These are phyloP conservation scores for Globisporangium parvum DNA, from an alignment of 352 stramenopile genomes.

Conservation along the genomic window DNA sequence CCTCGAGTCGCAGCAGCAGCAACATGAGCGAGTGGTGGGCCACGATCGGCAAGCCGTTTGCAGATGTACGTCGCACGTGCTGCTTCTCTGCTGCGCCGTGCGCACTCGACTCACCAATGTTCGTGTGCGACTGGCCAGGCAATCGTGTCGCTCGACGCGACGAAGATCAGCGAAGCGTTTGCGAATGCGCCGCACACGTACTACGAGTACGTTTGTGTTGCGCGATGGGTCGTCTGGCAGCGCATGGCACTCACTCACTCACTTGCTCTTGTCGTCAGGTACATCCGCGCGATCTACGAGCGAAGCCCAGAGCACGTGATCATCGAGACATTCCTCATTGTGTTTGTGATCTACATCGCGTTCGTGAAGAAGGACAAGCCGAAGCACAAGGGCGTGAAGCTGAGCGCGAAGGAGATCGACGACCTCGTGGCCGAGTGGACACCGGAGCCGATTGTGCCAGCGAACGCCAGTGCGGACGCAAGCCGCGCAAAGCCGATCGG, in stretches of 20 bases:
- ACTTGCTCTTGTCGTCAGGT: constrained; percentile 16
- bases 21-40: constrained; percentile 78
- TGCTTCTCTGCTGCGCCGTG: constrained; percentile 1
- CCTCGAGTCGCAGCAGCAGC: not conserved
- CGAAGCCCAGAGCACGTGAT: constrained; percentile 92
- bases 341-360: constrained; percentile 94
- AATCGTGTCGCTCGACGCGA: constrained; percentile 48
- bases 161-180: constrained; percentile 57
- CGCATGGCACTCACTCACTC: constrained; percentile 3
- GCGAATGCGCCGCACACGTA: constrained; percentile 60
- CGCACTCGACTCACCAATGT: not conserved
- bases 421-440: constrained; percentile 88
- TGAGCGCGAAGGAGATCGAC: constrained; percentile 87
- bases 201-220: constrained; percentile 70
- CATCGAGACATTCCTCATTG: constrained; percentile 96
- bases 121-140: constrained; percentile 21
- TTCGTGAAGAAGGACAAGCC: constrained; percentile 82
- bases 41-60: constrained; percentile 70
- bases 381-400: constrained; percentile 46
- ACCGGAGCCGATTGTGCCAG: constrained; percentile 84
- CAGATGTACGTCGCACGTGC: constrained; percentile 31
- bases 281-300: constrained; percentile 79
- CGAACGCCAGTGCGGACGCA: constrained; percentile 21
- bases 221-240: too few species aligned
- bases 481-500: constrained; percentile 46